Conservation (phyloP, 441 rosid genomes). For the Corymbia citriodora region DNA sequence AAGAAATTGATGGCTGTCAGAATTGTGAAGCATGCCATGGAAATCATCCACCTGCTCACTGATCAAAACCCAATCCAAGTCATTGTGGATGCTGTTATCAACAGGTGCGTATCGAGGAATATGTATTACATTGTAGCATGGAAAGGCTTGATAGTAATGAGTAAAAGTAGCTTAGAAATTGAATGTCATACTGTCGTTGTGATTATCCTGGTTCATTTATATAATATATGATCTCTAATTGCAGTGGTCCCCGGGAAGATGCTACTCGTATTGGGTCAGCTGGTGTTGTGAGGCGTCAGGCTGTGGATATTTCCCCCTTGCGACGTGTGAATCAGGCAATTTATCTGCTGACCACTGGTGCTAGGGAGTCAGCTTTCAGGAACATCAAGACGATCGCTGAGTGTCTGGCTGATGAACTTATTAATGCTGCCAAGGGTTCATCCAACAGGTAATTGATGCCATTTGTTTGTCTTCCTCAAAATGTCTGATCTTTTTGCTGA, state of each 20-base stretch:
- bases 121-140: too few species aligned
- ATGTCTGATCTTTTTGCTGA: neutral
- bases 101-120: slow-evolving; percentile 39
- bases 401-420: slow-evolving; percentile 86
- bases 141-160: neutral
- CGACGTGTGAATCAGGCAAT: slow-evolving; percentile 77
- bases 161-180: neutral
- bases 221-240: neutral
- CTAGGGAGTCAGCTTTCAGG: slow-evolving; percentile 82
- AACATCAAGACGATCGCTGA: slow-evolving; percentile 84
- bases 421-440: slow-evolving; percentile 92
- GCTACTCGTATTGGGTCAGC: slow-evolving; percentile 89
- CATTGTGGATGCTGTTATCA: slow-evolving; percentile 71
- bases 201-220: neutral
- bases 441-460: slow-evolving; percentile 57
- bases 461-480: neutral
- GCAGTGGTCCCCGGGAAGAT: slow-evolving; percentile 75
- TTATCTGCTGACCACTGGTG: slow-evolving; percentile 80
- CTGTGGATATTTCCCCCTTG: slow-evolving; percentile 81
- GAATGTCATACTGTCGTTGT: neutral
- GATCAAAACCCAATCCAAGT: slow-evolving; percentile 88
- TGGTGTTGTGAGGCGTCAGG: slow-evolving; percentile 90
- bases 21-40: slow-evolving; percentile 79
- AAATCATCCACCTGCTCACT: slow-evolving; percentile 67
- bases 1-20: slow-evolving; percentile 80